A percentile compares a stretch with the other conserved stretches of the same genome.
Evolutionary conservation across 1,284 basidiomycete genomes (phyloP).

Genomic region (Neonothopanus nambi): DNA sequence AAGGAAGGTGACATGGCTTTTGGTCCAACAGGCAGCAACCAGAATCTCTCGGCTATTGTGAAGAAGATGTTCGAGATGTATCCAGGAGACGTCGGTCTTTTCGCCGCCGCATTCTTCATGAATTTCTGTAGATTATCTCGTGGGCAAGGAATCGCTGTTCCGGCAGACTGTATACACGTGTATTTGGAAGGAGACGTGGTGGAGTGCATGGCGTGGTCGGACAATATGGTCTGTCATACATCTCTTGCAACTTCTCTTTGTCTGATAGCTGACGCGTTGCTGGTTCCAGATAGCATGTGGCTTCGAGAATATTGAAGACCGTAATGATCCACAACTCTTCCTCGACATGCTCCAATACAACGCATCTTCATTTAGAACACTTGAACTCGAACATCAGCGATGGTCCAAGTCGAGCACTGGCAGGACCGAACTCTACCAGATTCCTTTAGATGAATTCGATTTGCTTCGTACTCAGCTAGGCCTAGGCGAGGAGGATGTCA

Average conservation of each 20-base stretch:
- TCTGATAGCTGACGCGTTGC: too few species aligned
- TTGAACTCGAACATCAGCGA: background rate
- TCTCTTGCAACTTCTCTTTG: background rate
- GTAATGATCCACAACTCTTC: background rate
- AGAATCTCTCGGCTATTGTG: background rate
- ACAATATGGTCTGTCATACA: background rate
- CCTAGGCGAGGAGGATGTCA: background rate
- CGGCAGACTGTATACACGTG: conserved; percentile 67
- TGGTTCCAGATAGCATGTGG: too few species aligned
- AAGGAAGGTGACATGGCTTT: too few species aligned
- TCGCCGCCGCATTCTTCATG: conserved; percentile 62
- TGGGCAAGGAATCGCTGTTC: conserved; percentile 62
- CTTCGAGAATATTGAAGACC: too few species aligned
- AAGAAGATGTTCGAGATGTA: conserved; percentile 32
- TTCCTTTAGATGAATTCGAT: background rate
- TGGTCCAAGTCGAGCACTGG: background rate
- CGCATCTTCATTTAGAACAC: background rate
- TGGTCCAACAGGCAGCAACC: too few species aligned
- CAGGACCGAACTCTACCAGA: background rate
- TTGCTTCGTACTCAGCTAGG: background rate
- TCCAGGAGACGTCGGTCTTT: conserved; percentile 60
- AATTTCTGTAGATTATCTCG: conserved; percentile 57
- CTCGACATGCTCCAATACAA: background rate
- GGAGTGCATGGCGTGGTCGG: background rate
- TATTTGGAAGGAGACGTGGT: conserved; percentile 52